These are phyloP conservation scores for Aspergillus sparsus DNA, from an alignment of 495 filamentous ascomycete genomes.

Conservation along the genomic window DNA sequence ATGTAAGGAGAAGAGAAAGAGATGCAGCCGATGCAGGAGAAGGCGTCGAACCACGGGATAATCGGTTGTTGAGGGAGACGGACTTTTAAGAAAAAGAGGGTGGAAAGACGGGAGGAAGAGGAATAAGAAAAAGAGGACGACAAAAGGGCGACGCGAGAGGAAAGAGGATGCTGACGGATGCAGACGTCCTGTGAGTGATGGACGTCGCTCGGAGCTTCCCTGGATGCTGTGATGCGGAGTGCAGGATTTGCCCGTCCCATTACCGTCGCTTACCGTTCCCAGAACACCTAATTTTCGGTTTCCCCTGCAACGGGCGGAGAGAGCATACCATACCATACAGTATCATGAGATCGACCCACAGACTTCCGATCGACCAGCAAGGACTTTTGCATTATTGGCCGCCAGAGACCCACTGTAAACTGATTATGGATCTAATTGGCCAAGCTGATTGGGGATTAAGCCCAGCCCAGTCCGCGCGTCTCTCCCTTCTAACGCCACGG, in stretches of 20 bases:
- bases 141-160: slow-evolving; percentile 18
- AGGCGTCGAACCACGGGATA: slow-evolving; percentile 8
- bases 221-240: slow-evolving; percentile 21
- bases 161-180: slow-evolving; percentile 20
- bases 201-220: slow-evolving; percentile 17
- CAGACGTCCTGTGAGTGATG: slow-evolving; percentile 16
- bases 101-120: slow-evolving; percentile 16
- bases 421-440: neutral
- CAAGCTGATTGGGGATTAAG: neutral
- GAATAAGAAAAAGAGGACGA: slow-evolving; percentile 14
- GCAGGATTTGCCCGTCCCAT: slow-evolving; percentile 21
- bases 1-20: slow-evolving; percentile 15
- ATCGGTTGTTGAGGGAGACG: neutral
- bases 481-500: slow-evolving; percentile 18
- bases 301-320: neutral
- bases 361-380: slow-evolving; percentile 26
- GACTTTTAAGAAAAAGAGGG: neutral
- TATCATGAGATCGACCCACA: slow-evolving; percentile 15
- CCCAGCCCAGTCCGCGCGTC: slow-evolving; percentile 24
- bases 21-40: slow-evolving; percentile 4
- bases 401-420: slow-evolving; percentile 14
- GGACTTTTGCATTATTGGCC: slow-evolving; percentile 27
- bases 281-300: slow-evolving; percentile 6
- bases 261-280: slow-evolving; percentile 14
- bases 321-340: slow-evolving; percentile 20